Evolutionary conservation across 2,329 filamentous ascomycete species (phyloP).

Genomic region (Curvularia spicifera): DNA sequence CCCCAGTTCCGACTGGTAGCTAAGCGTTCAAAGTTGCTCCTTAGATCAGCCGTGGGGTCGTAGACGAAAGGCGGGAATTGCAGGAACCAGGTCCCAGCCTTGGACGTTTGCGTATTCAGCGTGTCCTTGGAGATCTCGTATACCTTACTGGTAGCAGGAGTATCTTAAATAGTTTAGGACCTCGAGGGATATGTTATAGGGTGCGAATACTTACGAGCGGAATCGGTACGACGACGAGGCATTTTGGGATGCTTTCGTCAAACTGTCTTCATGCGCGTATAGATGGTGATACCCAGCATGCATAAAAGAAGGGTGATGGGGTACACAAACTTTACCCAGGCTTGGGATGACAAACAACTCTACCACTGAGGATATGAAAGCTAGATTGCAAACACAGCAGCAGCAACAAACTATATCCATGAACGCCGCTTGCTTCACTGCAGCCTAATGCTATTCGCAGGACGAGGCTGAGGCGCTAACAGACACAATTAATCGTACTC

Average conservation of each 20-base stretch:
- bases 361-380: background rate
- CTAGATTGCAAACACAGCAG: conserved; percentile 1
- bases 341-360: background rate
- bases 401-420: background rate
- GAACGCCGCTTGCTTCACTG: background rate
- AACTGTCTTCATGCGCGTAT: background rate
- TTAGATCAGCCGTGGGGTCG: conserved; percentile 4
- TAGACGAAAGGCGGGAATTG: conserved; percentile 13
- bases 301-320: no score
- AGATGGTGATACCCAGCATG: background rate
- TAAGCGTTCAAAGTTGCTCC: conserved; percentile 18
- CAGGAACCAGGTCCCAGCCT: conserved; percentile 14
- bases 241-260: background rate
- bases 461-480: background rate
- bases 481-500: background rate
- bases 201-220: conserved; percentile 3
- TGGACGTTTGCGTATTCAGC: background rate
- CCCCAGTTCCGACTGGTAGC: conserved; percentile 15
- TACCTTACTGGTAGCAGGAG: background rate
- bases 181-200: background rate
- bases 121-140: background rate
- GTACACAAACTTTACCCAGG: background rate
- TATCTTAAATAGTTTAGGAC: background rate
- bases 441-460: background rate
- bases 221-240: background rate